phyloP scores from a whole-genome alignment of 257 asterid species.

The Catharanthus roseus region DNA sequence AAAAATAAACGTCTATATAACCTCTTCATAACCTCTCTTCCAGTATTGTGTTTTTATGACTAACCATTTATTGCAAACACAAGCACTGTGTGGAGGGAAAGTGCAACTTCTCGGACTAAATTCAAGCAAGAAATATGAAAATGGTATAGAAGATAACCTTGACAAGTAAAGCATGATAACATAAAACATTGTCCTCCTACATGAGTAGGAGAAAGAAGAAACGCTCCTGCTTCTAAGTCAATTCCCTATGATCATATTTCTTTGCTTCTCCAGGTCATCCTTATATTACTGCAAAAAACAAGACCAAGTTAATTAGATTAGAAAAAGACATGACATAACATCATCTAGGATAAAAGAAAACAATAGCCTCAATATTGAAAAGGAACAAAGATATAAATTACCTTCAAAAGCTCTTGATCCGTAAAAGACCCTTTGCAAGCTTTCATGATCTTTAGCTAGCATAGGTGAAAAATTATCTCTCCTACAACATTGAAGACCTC shows the following conservation, averaged over 20 bases:
- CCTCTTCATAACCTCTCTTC: slow-evolving; percentile 98
- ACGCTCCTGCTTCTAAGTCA: slow-evolving; percentile 90
- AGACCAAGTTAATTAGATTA: slow-evolving; percentile 9
- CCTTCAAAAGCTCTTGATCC: slow-evolving; percentile 90
- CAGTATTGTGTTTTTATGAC: slow-evolving; percentile 76
- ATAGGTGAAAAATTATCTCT: no score
- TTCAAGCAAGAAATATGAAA: slow-evolving; percentile 15
- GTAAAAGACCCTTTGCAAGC: slow-evolving; percentile 93
- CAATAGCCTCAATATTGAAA: background rate
- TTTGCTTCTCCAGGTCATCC: slow-evolving; percentile 91
- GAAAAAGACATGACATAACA: slow-evolving; percentile 1
- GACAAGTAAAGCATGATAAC: background rate
- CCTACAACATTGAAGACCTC: no score
- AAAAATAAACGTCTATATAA: no score
- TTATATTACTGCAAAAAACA: slow-evolving; percentile 61
- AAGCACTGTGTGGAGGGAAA: slow-evolving; percentile 91
- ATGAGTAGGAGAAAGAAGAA: slow-evolving; percentile 95
- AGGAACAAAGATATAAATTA: slow-evolving; percentile 20
- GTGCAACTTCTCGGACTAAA: slow-evolving; percentile 97
- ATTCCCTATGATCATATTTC: slow-evolving; percentile 97
- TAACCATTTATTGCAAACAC: slow-evolving; percentile 80
- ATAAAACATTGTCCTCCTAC: slow-evolving; percentile 29
- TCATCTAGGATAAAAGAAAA: background rate
- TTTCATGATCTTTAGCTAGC: slow-evolving; percentile 90
- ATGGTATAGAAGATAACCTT: slow-evolving; percentile 15